Percentiles rank a stretch among this genome's conserved stretches.
Evolutionary conservation across 1,139 yeast species (phyloP).

Genomic region (Pichia norvegensis): DNA sequence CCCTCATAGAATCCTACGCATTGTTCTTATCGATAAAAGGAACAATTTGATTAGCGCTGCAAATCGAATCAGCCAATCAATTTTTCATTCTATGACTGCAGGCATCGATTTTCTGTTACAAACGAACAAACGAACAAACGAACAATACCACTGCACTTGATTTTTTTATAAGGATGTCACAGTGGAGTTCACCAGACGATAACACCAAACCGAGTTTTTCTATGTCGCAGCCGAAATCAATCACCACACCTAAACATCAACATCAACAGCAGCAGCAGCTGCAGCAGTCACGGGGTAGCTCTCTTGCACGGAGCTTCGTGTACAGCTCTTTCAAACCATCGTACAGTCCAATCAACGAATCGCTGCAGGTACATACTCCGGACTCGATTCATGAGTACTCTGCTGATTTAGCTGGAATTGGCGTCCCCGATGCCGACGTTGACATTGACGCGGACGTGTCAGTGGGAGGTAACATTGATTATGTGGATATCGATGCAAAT

Average conservation of each 20-base stretch:
- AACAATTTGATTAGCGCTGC: not conserved
- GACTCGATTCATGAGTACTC: conserved; percentile 55
- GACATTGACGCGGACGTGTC: not conserved
- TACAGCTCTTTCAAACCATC: conserved; percentile 25
- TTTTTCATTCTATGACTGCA: no score
- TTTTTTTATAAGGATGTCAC: not conserved
- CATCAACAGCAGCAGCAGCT: not conserved
- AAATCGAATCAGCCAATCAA: not conserved
- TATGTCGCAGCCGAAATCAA: conserved; percentile 8
- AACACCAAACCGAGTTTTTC: no score
- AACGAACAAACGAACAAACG: not conserved
- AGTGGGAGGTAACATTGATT: not conserved
- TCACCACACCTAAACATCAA: conserved; percentile 6
- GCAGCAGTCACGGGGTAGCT: conserved; percentile 16
- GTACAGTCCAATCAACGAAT: conserved; percentile 17
- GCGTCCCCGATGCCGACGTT: conserved; percentile 37
- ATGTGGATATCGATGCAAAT: not conserved
- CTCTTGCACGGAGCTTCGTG: conserved; percentile 26
- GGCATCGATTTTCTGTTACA: not conserved
- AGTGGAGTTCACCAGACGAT: not conserved
- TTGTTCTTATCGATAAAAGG: not conserved
- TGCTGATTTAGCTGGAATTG: conserved; percentile 53
- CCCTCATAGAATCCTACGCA: no score
- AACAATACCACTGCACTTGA: not conserved
- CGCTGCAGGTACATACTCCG: conserved; percentile 36